A percentile compares a stretch with the other conserved stretches of the same genome.
Conservation (phyloP, 2,329 filamentous ascomycete species). For the Clonostachys rosea region DNA sequence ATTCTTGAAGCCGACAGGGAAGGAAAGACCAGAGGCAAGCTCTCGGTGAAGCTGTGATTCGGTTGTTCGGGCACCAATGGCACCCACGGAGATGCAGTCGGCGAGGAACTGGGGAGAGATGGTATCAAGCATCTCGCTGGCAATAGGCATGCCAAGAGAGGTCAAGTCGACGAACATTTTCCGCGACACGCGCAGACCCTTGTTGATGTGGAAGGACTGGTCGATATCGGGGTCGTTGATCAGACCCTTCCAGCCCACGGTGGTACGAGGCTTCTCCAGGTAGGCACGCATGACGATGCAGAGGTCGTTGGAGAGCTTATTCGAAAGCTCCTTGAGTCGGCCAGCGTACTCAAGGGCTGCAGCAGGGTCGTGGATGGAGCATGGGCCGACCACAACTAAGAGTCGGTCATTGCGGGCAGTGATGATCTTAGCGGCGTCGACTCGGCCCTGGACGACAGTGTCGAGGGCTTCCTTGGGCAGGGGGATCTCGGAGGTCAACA, state of each 20-base stretch:
- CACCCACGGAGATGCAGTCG: conserved; percentile 91
- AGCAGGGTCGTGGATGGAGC: conserved; percentile 92
- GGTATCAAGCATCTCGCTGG: conserved; percentile 97
- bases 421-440: conserved; percentile 68
- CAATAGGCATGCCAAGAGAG: conserved; percentile 83
- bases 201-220: conserved; percentile 97
- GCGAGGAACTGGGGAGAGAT: conserved; percentile 98
- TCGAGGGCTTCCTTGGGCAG: conserved; percentile 56
- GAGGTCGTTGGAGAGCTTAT: conserved; percentile 77
- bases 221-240: conserved; percentile 99
- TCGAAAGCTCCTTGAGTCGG: conserved; percentile 70
- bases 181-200: conserved; percentile 86
- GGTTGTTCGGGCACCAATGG: conserved; percentile 92
- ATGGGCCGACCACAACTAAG: conserved; percentile 90
- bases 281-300: conserved; percentile 97
- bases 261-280: conserved; percentile 97
- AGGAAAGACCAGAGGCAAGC: conserved; percentile 88
- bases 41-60: conserved; percentile 96
- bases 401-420: conserved; percentile 79
- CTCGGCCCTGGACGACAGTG: conserved; percentile 68
- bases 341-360: conserved; percentile 84
- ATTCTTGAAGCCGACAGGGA: conserved; percentile 99
- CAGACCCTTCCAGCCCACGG: conserved; percentile 97
- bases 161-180: conserved; percentile 93
- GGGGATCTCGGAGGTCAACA: conserved; percentile 84